A percentile compares a stretch with the other conserved stretches of the same genome.
phyloP scores from a whole-genome alignment of 2,329 filamentous ascomycete species.

The Apiospora aurea region DNA sequence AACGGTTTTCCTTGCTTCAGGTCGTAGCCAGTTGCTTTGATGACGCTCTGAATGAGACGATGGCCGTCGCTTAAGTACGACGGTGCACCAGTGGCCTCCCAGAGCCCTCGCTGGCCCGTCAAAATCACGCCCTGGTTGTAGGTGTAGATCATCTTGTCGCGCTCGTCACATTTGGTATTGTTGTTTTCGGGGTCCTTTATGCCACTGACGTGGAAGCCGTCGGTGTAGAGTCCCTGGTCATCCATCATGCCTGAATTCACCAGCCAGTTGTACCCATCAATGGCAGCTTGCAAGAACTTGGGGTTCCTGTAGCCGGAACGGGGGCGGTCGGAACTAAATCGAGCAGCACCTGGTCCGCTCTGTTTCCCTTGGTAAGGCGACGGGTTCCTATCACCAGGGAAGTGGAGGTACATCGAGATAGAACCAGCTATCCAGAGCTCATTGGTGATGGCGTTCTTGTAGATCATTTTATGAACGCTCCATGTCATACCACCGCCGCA shows the following conservation, averaged over 20 bases:
- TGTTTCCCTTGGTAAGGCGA: constrained; percentile 63
- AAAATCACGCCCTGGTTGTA: constrained; percentile 95
- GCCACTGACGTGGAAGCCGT: constrained; percentile 85
- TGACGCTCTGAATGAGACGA: constrained; percentile 74
- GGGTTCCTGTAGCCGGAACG: constrained; percentile 57
- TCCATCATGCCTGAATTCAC: constrained; percentile 83
- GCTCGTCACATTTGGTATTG: constrained; percentile 77
- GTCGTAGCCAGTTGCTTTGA: constrained; percentile 80
- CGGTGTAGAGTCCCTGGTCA: constrained; percentile 74
- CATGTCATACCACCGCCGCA: constrained; percentile 91
- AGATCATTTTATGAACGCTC: constrained; percentile 81
- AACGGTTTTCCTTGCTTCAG: constrained; percentile 50
- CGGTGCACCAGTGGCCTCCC: constrained; percentile 75
- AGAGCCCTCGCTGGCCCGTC: constrained; percentile 81
- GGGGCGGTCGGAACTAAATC: constrained; percentile 42
- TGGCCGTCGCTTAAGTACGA: constrained; percentile 82
- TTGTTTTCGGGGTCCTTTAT: constrained; percentile 65
- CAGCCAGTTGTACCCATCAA: constrained; percentile 84
- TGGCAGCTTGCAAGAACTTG: constrained; percentile 74
- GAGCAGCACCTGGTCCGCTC: constrained; percentile 23
- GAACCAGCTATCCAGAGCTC: constrained; percentile 87
- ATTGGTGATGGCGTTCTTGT: constrained; percentile 97
- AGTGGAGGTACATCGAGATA: constrained; percentile 87
- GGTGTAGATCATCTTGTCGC: constrained; percentile 90
- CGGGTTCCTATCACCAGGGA: constrained; percentile 78